Percentiles rank a stretch among this genome's conserved stretches.
These are phyloP conservation scores for Leccinellum albellum DNA, from an alignment of 768 basidiomycete species.

Conservation along the genomic window DNA sequence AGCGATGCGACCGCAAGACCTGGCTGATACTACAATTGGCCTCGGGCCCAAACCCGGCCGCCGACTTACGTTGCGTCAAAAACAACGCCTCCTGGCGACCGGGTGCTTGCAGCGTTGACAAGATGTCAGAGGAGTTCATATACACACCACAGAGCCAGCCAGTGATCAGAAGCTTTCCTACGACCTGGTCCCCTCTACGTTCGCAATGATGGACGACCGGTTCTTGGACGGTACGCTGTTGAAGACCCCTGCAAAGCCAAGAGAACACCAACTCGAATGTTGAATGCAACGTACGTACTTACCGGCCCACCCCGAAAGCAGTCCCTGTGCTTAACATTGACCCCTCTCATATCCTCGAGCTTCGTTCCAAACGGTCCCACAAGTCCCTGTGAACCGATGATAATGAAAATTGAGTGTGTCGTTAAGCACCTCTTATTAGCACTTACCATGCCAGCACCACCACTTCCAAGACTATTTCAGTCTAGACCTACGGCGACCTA, in stretches of 20 bases:
- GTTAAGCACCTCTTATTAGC: not conserved
- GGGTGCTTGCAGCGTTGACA: too few species aligned
- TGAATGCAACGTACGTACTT: not conserved
- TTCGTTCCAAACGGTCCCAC: not conserved
- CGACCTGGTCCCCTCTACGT: not conserved
- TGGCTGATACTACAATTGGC: not conserved
- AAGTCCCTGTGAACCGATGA: not conserved
- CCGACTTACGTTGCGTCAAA: too few species aligned
- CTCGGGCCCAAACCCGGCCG: not conserved
- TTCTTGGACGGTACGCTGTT: slow-evolving; percentile 5
- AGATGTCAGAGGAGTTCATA: not conserved
- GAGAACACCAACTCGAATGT: not conserved
- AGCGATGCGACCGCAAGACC: not conserved
- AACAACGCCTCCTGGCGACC: too few species aligned
- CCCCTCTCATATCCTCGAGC: not conserved
- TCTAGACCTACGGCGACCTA: too few species aligned
- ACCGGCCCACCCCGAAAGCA: not conserved
- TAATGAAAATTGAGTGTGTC: not conserved
- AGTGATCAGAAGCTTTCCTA: not conserved
- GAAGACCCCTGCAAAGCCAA: too few species aligned
- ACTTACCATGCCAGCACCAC: too few species aligned
- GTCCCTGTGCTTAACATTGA: not conserved
- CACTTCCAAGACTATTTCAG: too few species aligned
- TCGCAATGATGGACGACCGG: not conserved
- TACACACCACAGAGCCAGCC: not conserved